These are phyloP conservation scores for Holtermannia corniformis DNA, from an alignment of 768 basidiomycete genomes.

Conservation along the genomic window DNA sequence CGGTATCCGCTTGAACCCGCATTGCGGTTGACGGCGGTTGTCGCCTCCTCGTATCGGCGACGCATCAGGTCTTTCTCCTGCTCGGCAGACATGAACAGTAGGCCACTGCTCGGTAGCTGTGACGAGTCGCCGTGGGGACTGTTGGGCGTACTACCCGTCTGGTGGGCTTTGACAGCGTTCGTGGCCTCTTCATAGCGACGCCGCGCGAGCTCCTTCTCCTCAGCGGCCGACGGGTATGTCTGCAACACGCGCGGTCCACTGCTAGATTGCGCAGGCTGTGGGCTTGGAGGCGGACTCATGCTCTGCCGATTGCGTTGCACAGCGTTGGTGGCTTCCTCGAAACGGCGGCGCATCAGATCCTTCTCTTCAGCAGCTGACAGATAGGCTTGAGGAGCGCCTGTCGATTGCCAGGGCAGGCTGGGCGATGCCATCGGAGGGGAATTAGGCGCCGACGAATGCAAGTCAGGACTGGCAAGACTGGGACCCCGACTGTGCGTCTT, in stretches of 20 bases:
- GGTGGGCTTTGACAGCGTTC: slow-evolving; percentile 3
- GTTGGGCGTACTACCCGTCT: not conserved
- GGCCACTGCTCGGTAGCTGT: no score
- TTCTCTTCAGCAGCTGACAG: slow-evolving; percentile 11
- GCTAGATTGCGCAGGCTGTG: not conserved
- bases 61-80: slow-evolving; percentile 18
- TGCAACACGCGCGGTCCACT: no score
- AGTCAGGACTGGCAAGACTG: not conserved
- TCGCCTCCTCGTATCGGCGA: slow-evolving; percentile 16
- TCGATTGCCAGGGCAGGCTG: no score
- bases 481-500: not conserved
- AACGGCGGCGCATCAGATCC: slow-evolving; percentile 11
- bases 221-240: not conserved
- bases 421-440: not conserved
- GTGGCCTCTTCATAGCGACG: slow-evolving; percentile 29
- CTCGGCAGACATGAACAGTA: slow-evolving; percentile 2
- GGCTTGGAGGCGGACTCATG: not conserved
- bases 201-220: slow-evolving; percentile 13
- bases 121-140: not conserved
- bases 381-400: no score
- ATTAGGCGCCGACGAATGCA: not conserved
- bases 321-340: slow-evolving; percentile 10
- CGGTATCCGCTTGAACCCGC: no score
- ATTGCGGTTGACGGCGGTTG: not conserved
- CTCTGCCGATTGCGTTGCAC: not conserved